Evolutionary conservation across 1,284 basidiomycete genomes (phyloP), one percentile per base, ranked within the genome.

Genomic region (Ustilago curta): DNA sequence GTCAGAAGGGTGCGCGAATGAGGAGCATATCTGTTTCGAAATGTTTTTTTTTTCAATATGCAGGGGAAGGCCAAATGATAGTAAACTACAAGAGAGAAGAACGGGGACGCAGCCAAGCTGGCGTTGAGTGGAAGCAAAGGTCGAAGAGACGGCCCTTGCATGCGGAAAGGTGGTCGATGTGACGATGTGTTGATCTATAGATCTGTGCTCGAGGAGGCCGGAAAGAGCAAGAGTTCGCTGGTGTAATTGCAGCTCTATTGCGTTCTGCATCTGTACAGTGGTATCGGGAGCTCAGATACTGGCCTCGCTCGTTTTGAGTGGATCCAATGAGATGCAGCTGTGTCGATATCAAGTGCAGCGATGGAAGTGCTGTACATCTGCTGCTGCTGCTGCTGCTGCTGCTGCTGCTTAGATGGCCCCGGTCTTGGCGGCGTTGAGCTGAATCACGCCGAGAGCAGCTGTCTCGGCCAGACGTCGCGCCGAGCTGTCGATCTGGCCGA

Each of bases 361-460:
- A 18, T 4, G 12, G 19, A 14, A 14, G 37, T 53, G 43, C 32
- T 45, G 45, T 43, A 29, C 31, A 45, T 44, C 9, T 37, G 52
- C 42, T 43, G 27, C 37, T 49, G n/a, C n/a, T n/a, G n/a, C n/a
- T n/a, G n/a, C n/a, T n/a, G n/a, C n/a, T n/a, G n/a, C n/a, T n/a
- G n/a, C n/a, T n/a, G n/a, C n/a, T n/a, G n/a, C n/a, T 68, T 68
- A 77, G 47, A 73, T 64, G 8, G 82, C 78, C 16, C 81, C 77
- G 18, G 81, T 82, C 59, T 75, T 73, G 43, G 80, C 81, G 11
- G 79, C 82, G 51, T 83, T 71, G 55, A 84, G 78, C 61, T 83
- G 80, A 37, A 84, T 72, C 21, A 80, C 69, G 54, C 79, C 73
- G 93, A 85, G 83, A 93, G 85, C 84, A n/a, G 84, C 84, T 16